Percentiles rank a stretch among this genome's conserved stretches.
Conservation (phyloP, 768 basidiomycete species). For the Amanita exitialis region DNA sequence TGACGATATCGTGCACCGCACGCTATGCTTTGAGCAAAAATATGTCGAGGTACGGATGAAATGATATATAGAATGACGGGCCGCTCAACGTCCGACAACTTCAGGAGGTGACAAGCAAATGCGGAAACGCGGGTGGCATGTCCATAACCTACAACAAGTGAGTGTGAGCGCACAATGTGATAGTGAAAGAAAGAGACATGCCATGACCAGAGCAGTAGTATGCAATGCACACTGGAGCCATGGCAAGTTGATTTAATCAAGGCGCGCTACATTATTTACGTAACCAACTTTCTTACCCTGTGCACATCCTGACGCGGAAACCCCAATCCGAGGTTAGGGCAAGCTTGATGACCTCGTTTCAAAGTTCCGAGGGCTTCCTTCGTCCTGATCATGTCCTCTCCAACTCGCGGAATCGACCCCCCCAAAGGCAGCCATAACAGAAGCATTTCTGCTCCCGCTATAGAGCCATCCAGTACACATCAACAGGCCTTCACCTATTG, state of each 20-base stretch:
- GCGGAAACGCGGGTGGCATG: slow-evolving; percentile 80
- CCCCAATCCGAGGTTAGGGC: slow-evolving; percentile 11
- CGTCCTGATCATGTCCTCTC: background rate
- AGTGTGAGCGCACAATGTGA: background rate
- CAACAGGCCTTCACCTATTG: background rate
- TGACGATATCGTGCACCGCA: slow-evolving; percentile 58
- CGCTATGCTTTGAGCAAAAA: slow-evolving; percentile 56
- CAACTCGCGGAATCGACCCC: background rate
- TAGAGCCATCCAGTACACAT: background rate
- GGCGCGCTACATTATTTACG: background rate
- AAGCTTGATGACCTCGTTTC: background rate
- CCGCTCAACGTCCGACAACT: slow-evolving; percentile 23
- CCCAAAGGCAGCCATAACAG: background rate
- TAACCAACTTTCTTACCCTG: too few relatives aligned
- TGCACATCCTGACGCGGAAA: background rate
- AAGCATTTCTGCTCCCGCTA: slow-evolving; percentile 1
- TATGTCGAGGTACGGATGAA: slow-evolving; percentile 64
- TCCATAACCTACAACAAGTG: slow-evolving; percentile 49
- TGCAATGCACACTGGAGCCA: slow-evolving; percentile 32
- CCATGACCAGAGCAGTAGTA: slow-evolving; percentile 77
- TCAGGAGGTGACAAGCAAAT: slow-evolving; percentile 50
- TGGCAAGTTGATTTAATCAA: slow-evolving; percentile 2
- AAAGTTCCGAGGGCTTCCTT: background rate
- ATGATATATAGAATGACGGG: slow-evolving; percentile 48
- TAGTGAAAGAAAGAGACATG: slow-evolving; percentile 17